These are phyloP conservation scores for Xylariaceae sp. DNA, from an alignment of 2,329 filamentous ascomycete species.

Conservation along the genomic window DNA sequence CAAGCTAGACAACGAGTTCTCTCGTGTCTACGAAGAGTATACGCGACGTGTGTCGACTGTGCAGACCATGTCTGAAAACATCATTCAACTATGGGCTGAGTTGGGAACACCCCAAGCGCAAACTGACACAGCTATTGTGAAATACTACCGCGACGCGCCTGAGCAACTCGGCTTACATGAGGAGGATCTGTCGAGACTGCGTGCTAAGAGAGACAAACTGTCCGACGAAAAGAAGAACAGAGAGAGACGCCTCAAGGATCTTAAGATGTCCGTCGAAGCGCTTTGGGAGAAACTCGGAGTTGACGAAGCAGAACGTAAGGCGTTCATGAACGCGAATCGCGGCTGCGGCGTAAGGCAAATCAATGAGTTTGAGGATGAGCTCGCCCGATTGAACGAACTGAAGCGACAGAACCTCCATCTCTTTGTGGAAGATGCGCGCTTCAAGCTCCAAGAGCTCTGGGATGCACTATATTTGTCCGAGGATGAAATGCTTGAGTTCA, in stretches of 20 bases:
- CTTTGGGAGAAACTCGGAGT: conserved; percentile 87
- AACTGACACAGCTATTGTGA: conserved; percentile 81
- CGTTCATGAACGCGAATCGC: conserved; percentile 80
- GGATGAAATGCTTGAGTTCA: conserved; percentile 98
- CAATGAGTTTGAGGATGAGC: conserved; percentile 93
- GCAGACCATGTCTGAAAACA: conserved; percentile 71
- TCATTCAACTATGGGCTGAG: conserved; percentile 93
- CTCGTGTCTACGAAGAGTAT: conserved; percentile 94
- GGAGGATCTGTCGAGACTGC: conserved; percentile 73
- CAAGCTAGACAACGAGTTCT: conserved; percentile 85
- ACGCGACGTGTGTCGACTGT: conserved; percentile 75
- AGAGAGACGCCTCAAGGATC: conserved; percentile 71
- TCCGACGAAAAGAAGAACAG: conserved; percentile 83
- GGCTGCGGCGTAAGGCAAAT: conserved; percentile 89
- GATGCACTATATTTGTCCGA: conserved; percentile 91
- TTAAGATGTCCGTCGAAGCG: conserved; percentile 72
- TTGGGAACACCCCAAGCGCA: conserved; percentile 91
- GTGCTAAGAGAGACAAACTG: conserved; percentile 73
- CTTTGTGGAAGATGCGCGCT: conserved; percentile 91
- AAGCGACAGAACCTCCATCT: conserved; percentile 93
- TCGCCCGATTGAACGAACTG: conserved; percentile 79
- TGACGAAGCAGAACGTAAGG: conserved; percentile 76
- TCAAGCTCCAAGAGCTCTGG: conserved; percentile 91
- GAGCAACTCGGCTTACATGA: conserved; percentile 92
- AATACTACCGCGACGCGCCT: conserved; percentile 83